Base-by-base conservation (phyloP, 495 filamentous ascomycete genomes). In the Penicillium mononematosum region DNA sequence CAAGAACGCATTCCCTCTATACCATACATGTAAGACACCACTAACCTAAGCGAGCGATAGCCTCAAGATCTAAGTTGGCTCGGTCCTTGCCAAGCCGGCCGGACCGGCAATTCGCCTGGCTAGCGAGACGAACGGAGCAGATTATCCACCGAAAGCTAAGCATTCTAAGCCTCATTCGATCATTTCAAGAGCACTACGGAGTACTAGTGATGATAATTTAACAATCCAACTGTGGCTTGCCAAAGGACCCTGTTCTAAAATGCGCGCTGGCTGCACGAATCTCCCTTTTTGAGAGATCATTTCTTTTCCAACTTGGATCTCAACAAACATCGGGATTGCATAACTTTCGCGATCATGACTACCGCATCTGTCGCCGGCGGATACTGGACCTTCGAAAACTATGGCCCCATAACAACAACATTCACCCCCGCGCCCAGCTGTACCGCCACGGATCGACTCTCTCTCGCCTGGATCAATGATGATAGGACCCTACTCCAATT, bases 1-100 rank as follows among this genome's bases (percentile, higher is more conserved):
- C 24, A 5, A 6, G 4, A 25, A 25, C 24, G 24, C 24, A 5
- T 25, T 25, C 5, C 24, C 22, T 24, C 22, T 24, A 24, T 4
- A 24, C 4, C 24, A 5, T 25, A 5, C 12, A 29, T 29, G 27
- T 29, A 29, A 29, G 27, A 29, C 27, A 29, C 31, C 24, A 34
- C 31, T 34, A 34, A 34, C 31, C 11, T 4, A 12, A 11, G 31
- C 31, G 11, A 34, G 31, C 31, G 0, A 10, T 34, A 34, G 31
- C 9, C 31, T 34, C 0, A 34, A 34, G 31, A 34, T 14, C 31
- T 12, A 25, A 25, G 31, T 14, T 34, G 31, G 9, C 31, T 14
- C 39, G 25, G 38, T 44, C 57, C 51, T 42, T 55, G 57, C 57
- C 57, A 59, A 59, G 57, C 50, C 57, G 44, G 32, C 12, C 24